phyloP scores from a whole-genome alignment of 225 moss, liverwort and hornwort genomes.

The Polytrichum commune region DNA sequence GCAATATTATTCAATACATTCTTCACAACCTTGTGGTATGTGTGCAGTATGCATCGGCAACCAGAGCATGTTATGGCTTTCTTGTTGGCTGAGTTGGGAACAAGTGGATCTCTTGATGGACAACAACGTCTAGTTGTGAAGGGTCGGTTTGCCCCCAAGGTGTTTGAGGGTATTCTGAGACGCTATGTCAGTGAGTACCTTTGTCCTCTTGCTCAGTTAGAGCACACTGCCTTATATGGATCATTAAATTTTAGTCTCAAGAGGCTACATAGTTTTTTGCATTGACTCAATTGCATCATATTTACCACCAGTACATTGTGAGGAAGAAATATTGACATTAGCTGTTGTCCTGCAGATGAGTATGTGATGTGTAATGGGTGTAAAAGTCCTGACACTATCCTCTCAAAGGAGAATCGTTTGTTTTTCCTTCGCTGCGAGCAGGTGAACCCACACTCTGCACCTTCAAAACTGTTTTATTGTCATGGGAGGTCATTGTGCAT shows the following conservation, averaged over 20 bases:
- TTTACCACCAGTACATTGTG: no score
- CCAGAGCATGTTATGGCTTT: slow-evolving; percentile 95
- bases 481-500: no score
- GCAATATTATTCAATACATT: no score
- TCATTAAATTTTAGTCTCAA: no score
- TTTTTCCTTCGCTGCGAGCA: slow-evolving; percentile 97
- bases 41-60: slow-evolving; percentile 81
- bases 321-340: no score
- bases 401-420: slow-evolving; percentile 87
- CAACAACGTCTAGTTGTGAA: slow-evolving; percentile 91
- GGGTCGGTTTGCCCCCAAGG: slow-evolving; percentile 87
- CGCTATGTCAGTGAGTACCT: slow-evolving; percentile 81
- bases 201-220: not conserved
- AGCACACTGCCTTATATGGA: no score
- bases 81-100: slow-evolving; percentile 79
- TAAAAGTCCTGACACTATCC: slow-evolving; percentile 91
- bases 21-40: not conserved
- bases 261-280: no score
- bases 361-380: slow-evolving; percentile 99
- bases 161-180: slow-evolving; percentile 89
- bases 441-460: slow-evolving; percentile 25
- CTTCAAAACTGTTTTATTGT: no score
- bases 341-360: slow-evolving; percentile 55
- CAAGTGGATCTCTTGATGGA: slow-evolving; percentile 88
- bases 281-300: no score